Percentiles rank a stretch among this genome's conserved stretches.
Conservation (phyloP, 805 yeast species). For the Phaffomyces thermotolerans region DNA sequence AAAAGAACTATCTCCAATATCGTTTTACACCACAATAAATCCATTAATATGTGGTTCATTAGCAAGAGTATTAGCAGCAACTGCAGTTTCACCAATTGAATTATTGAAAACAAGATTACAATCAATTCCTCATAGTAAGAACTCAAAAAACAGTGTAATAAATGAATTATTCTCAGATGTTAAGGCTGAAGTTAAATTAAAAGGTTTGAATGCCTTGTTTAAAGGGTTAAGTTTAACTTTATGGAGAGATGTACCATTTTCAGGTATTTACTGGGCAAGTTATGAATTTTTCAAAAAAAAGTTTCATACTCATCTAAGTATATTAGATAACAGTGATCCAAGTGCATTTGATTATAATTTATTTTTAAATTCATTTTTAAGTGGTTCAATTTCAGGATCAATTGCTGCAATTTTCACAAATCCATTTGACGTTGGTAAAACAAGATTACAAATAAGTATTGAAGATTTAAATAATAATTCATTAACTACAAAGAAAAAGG, state of each 20-base stretch:
- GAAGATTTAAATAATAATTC: slow-evolving; percentile 7
- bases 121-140: slow-evolving; percentile 56
- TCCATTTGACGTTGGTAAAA: slow-evolving; percentile 96
- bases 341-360: slow-evolving; percentile 29
- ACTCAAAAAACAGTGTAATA: slow-evolving; percentile 24
- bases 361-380: slow-evolving; percentile 58
- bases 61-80: slow-evolving; percentile 79
- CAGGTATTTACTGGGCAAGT: slow-evolving; percentile 89
- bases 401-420: slow-evolving; percentile 84
- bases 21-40: slow-evolving; percentile 36
- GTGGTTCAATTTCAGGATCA: slow-evolving; percentile 81
- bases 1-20: slow-evolving; percentile 64
- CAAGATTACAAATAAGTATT: slow-evolving; percentile 69
- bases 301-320: slow-evolving; percentile 2
- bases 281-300: slow-evolving; percentile 43
- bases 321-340: neutral
- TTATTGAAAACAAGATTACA: slow-evolving; percentile 83
- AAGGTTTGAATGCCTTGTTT: slow-evolving; percentile 65
- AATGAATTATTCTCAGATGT: slow-evolving; percentile 48
- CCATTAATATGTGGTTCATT: slow-evolving; percentile 82
- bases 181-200: slow-evolving; percentile 37
- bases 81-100: slow-evolving; percentile 82
- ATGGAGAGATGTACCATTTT: slow-evolving; percentile 97
- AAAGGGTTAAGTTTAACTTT: slow-evolving; percentile 82
- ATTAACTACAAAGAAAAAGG: slow-evolving; percentile 7